A percentile compares a stretch with the other conserved stretches of the same genome.
Conservation (phyloP, 495 filamentous ascomycete species). For the Durotheca rogersii region DNA sequence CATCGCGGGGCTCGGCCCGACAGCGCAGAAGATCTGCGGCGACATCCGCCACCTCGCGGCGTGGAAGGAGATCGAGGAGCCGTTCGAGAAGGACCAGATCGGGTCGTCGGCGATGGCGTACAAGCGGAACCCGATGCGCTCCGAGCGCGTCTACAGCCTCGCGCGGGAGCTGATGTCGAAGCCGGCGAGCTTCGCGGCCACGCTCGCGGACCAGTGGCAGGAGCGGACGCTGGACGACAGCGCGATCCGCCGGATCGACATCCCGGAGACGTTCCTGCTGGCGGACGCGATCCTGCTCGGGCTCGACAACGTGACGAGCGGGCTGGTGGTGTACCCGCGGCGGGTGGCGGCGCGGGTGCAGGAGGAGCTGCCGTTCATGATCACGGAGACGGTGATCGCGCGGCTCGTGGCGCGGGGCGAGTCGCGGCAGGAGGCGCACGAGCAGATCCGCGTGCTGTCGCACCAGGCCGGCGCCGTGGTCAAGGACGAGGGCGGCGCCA, state of each 20-base stretch:
- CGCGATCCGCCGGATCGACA: conserved; percentile 61
- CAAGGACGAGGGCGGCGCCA: conserved; percentile 72
- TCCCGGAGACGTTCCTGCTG: conserved; percentile 60
- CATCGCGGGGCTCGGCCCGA: conserved; percentile 78
- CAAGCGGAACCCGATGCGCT: conserved; percentile 87
- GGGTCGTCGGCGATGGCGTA: conserved; percentile 65
- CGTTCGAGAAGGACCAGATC: conserved; percentile 80
- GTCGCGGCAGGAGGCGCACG: conserved; percentile 87
- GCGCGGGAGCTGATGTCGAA: conserved; percentile 68
- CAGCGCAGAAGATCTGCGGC: conserved; percentile 67
- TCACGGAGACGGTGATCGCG: conserved; percentile 71
- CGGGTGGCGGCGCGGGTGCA: conserved; percentile 47
- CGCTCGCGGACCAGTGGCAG: conserved; percentile 82
- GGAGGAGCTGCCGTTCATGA: conserved; percentile 59
- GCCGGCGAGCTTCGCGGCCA: conserved; percentile 69
- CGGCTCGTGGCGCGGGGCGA: conserved; percentile 70
- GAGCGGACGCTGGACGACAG: conserved; percentile 64
- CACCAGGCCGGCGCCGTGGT: conserved; percentile 80
- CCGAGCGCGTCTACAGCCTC: conserved; percentile 78
- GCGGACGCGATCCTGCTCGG: conserved; percentile 72
- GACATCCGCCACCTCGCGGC: conserved; percentile 76
- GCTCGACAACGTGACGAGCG: conserved; percentile 79
- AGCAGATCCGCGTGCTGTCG: conserved; percentile 85
- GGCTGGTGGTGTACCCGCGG: conserved; percentile 83
- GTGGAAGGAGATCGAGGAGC: conserved; percentile 86